phyloP scores from a whole-genome alignment of 768 basidiomycete genomes.

The Suillus tomentosus region DNA sequence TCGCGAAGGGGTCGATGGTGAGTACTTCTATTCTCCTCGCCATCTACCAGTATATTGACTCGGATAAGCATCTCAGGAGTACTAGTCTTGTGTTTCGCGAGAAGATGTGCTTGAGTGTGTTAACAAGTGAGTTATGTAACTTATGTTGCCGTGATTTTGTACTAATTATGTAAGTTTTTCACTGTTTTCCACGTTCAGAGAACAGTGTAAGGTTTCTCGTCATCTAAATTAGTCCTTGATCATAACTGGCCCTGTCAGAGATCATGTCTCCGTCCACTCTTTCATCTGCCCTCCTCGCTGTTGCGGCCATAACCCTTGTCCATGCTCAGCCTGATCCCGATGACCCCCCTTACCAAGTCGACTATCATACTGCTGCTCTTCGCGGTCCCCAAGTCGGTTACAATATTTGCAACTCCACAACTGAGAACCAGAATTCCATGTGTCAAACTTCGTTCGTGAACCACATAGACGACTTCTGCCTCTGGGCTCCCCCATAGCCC shows the following conservation, averaged over 20 bases:
- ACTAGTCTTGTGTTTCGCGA: neutral
- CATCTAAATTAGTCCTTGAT: constrained; percentile 1
- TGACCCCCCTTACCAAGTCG: constrained; percentile 54
- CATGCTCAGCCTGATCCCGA: constrained; percentile 38
- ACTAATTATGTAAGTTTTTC: neutral
- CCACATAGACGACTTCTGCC: constrained; percentile 62
- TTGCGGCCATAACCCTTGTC: constrained; percentile 34
- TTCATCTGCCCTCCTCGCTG: constrained; percentile 43
- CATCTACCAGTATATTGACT: neutral
- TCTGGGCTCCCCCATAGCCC: constrained; percentile 59
- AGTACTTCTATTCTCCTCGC: neutral
- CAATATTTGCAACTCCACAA: constrained; percentile 69
- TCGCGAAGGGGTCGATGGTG: neutral
- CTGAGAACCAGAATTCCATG: constrained; percentile 57
- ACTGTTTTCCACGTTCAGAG: too few species aligned
- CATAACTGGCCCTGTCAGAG: neutral
- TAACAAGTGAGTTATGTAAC: neutral
- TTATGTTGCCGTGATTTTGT: neutral
- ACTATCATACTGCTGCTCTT: constrained; percentile 36
- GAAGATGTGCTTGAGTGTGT: neutral
- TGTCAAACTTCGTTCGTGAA: constrained; percentile 76
- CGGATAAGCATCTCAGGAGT: neutral
- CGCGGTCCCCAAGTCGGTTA: constrained; percentile 67
- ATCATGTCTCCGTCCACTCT: constrained; percentile 44
- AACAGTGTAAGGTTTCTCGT: neutral